These are phyloP conservation scores for Vitis vinifera DNA, from an alignment of 164 flowering plant species.

Conservation along the genomic window ASM3070453v1 NC_081813.1:628001-628500, in stretches of 20 bases:
- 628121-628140: background rate
- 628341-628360: constrained; percentile 88
- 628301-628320: constrained; percentile 96
- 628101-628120: background rate
- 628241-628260: background rate
- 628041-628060: background rate
- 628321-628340: constrained; percentile 85
- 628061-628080: no score
- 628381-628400: background rate
- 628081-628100: background rate
- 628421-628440: background rate
- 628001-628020: no score
- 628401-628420: background rate
- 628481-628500: constrained; percentile 83
- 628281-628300: constrained; percentile 38
- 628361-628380: constrained; percentile 11
- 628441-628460: constrained; percentile 93
- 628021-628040: background rate
- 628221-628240: background rate
- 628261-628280: background rate
- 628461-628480: constrained; percentile 82
- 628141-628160: background rate
- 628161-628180: background rate
- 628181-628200: background rate
- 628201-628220: background rate